Base-by-base conservation (phyloP, 1,284 basidiomycete genomes). In the Inonotus hispidus region DNA sequence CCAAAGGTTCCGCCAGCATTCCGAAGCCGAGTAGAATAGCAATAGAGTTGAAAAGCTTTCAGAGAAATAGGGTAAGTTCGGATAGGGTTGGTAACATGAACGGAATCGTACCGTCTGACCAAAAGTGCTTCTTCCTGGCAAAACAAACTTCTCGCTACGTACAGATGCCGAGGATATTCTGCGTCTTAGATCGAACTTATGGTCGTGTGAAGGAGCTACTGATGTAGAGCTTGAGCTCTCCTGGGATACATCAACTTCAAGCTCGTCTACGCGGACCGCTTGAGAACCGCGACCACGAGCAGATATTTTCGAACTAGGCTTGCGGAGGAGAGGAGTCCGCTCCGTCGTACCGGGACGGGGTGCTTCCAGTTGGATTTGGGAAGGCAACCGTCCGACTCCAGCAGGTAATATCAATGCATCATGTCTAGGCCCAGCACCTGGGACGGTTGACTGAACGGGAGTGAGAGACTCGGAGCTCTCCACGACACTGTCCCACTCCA, bases 21-120 rank as follows among this genome's bases (percentile, higher is more conserved):
- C 94, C 94, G 65, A 96, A 90, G 4, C 94, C 94, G 7, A 95
- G 78, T 10, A 95, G 76, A 27, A 94, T 90, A 8, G 92, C 93
- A 52, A 89, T 90, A 7, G 90, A 87, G 69, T 96, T 96, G 77
- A 95, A 95, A n/a, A 96, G 75, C 90, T 93, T 65, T 19, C 41
- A 11, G 32, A 46, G 25, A 10, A n/a, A 19, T 10, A 49, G 21
- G 13, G 53, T 38, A 52, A 16, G 11, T 53, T 49, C 49, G 53
- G 45, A 19, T 46, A 64, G 63, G 23, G 56, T 19, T 32, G 49
- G 43, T 41, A 71, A n/a, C n/a, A n/a, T n/a, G n/a, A n/a, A n/a
- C n/a, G n/a, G n/a, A n/a, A n/a, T n/a, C 84, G 67, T 68, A 92
- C 92, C 21, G 91, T 93, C 71, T 94, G 92, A 27, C 89, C 88